Conservation (phyloP, 1,139 yeast species). For the Protomyces gravidus region DNA sequence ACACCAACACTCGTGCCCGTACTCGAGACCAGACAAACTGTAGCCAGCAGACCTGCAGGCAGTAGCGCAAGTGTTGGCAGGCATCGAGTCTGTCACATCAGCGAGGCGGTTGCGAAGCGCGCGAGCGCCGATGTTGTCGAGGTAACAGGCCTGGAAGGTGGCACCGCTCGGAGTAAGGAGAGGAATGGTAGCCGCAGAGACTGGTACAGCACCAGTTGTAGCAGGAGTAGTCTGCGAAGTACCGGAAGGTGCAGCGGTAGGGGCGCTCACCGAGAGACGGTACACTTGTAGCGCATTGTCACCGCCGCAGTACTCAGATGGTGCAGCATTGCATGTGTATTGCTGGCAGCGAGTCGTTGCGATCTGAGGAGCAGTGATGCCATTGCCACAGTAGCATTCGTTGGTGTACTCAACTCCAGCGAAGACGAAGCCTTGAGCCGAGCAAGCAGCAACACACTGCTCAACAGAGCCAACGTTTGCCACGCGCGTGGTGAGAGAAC, state of each 20-base stretch:
- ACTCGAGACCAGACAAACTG: slow-evolving; percentile 28
- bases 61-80: slow-evolving; percentile 4
- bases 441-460: background rate
- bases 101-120: slow-evolving; percentile 1
- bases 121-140: background rate
- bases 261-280: slow-evolving; percentile 1
- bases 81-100: background rate
- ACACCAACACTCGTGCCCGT: slow-evolving; percentile 30
- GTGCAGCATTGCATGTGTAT: slow-evolving; percentile 27
- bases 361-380: slow-evolving; percentile 15
- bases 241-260: background rate
- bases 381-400: slow-evolving; percentile 20
- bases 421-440: background rate
- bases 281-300: slow-evolving; percentile 15
- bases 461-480: background rate
- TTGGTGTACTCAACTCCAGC: slow-evolving; percentile 1
- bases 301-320: slow-evolving; percentile 19
- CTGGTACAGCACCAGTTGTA: background rate
- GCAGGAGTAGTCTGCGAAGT: too few species aligned
- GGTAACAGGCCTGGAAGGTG: background rate
- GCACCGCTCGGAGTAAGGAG: background rate
- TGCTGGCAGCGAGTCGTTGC: slow-evolving; percentile 7
- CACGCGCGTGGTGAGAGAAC: background rate
- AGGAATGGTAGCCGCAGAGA: background rate
- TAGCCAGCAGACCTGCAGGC: slow-evolving; percentile 20